Percentiles rank a stretch among this genome's conserved stretches.
phyloP scores from a whole-genome alignment of 345 rosid species.

The Schrenkiella parvula region DNA sequence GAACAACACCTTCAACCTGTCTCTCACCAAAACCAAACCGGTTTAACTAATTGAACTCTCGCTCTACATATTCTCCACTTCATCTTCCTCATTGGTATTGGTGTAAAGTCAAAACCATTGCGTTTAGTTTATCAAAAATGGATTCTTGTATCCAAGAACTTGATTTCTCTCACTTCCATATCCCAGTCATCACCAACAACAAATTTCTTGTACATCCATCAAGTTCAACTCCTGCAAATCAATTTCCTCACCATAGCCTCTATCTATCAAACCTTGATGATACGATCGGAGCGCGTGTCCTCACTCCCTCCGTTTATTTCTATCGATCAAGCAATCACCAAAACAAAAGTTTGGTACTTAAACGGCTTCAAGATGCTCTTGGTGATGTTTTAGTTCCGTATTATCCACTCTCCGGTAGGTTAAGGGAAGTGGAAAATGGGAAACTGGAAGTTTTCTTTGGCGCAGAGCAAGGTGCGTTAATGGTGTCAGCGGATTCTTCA shows the following conservation, averaged over 20 bases:
- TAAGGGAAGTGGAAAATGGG: conserved; percentile 58
- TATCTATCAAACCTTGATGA: conserved; percentile 93
- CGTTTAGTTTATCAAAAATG: conserved; percentile 31
- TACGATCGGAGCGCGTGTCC: conserved; percentile 68
- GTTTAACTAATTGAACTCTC: conserved; percentile 8
- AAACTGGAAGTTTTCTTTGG: conserved; percentile 77
- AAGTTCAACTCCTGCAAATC: conserved; percentile 45
- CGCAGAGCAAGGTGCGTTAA: conserved; percentile 59
- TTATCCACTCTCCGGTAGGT: conserved; percentile 79
- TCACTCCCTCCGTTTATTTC: conserved; percentile 86
- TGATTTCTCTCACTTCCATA: conserved; percentile 42
- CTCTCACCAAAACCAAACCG: conserved; percentile 21
- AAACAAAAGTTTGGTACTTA: conserved; percentile 10
- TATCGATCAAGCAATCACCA: conserved; percentile 29
- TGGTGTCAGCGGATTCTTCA: conserved; percentile 65
- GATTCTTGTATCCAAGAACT: conserved; percentile 67
- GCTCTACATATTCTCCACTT: conserved; percentile 11
- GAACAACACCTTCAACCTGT: conserved; percentile 25
- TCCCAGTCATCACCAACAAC: conserved; percentile 43
- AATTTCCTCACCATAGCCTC: conserved; percentile 42
- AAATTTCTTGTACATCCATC: conserved; percentile 49
- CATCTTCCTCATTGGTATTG: background rate
- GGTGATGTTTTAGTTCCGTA: conserved; percentile 68
- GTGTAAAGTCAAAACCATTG: conserved; percentile 2
- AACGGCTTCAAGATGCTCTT: conserved; percentile 49